These are phyloP conservation scores for Carex pumila DNA, from an alignment of 176 grass and related monocot genomes.

Conservation along the genomic window DNA sequence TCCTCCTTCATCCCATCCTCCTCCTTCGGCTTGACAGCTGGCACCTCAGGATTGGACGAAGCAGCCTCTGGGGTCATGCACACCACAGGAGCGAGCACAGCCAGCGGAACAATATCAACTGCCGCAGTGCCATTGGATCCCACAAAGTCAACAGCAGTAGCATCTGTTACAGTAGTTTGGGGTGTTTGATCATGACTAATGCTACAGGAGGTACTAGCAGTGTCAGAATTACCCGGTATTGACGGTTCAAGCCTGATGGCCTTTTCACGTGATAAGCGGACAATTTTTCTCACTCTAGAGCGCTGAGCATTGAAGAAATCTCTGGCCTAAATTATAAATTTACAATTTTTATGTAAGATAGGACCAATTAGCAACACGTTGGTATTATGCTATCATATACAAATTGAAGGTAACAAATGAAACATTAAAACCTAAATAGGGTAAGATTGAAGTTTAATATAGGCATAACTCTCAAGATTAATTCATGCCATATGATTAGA, in stretches of 20 bases:
- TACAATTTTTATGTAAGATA: background rate
- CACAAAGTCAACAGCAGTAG: background rate
- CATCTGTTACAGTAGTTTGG: background rate
- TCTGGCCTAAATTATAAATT: constrained; percentile 38
- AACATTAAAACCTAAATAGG: background rate
- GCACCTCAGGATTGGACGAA: background rate
- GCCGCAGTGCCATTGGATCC: background rate
- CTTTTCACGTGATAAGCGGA: constrained; percentile 64
- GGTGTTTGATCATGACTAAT: background rate
- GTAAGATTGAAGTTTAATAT: background rate
- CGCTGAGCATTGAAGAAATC: constrained; percentile 83
- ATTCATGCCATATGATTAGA: background rate
- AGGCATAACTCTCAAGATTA: background rate
- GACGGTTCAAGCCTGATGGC: constrained; percentile 40
- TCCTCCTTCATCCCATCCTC: constrained; percentile 27
- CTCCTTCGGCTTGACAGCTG: background rate
- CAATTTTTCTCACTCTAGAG: constrained; percentile 76
- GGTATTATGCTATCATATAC: background rate
- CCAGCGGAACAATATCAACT: background rate
- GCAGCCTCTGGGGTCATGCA: background rate
- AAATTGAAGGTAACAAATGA: background rate
- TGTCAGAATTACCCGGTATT: constrained; percentile 25
- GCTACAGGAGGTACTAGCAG: background rate
- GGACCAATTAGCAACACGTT: background rate
- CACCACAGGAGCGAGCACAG: background rate